Base-by-base conservation (phyloP, 352 stramenopile genomes). In the Phytopythium cucurbitacearum region DNA sequence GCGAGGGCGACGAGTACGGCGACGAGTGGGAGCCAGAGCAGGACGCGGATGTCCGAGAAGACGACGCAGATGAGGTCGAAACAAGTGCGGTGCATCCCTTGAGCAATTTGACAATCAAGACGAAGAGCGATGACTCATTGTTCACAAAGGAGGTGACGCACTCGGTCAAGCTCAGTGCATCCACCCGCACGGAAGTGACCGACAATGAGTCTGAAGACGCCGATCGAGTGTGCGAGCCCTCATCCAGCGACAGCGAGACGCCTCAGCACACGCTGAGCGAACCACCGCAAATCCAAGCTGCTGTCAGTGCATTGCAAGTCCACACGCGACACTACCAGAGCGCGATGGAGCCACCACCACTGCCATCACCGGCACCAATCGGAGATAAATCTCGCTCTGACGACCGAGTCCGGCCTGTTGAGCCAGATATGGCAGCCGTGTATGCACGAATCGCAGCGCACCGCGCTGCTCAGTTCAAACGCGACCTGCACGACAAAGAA, bases 391-490 rank as follows among this genome's bases (percentile, higher is more conserved):
- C 21, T 28, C 21, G 21, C 21, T 28, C 21, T 28, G 1, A 2
- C 2, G 21, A 28, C 2, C 21, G 21, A 28, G 21, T 2, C 21
- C 21, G 21, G 12, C 4, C 3, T 3, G 12, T 41, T 55, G 49
- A 49, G 4, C 10, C 12, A 38, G 51, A 65, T 40, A 16, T 53
- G 21, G 53, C 55, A 37, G 49, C 45, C 33, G 43, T 64, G 37
- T 60, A 66, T 36, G 53, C 64, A 53, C 56, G 42, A 6, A 46
- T 69, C 9, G 60, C 64, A 5, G 56, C 60, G 12, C 48, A 59
- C 44, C 60, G 64, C 0, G 52, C 66, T 15, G n/a, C 16, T 11
- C 45, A 66, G 15, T 72, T 63, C 41, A 37, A 41, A 15, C 41
- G 33, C 10, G 36, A 16, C 4, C 45, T 56, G 40, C 32, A 13